phyloP scores from a whole-genome alignment of 2,329 filamentous ascomycete species.

The Gliomastix tumulicola region DNA sequence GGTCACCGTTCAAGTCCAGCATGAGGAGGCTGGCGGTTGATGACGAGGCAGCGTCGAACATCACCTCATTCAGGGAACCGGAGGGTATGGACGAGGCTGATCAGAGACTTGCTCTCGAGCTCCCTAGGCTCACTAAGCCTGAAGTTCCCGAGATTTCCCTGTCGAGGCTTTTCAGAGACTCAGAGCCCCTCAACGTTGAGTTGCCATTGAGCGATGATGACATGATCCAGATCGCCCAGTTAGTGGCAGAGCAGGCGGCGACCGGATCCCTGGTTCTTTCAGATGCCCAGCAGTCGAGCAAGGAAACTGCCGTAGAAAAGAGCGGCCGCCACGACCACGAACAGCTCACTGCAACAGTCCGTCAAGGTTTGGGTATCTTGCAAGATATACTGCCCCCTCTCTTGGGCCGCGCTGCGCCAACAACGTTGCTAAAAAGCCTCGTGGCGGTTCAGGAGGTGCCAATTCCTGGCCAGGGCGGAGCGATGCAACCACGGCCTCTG shows the following conservation, averaged over 20 bases:
- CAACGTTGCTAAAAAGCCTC: slow-evolving; percentile 39
- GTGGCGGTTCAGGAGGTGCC: slow-evolving; percentile 52
- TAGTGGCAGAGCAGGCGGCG: slow-evolving; percentile 64
- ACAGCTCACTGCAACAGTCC: slow-evolving; percentile 33
- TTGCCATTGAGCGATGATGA: slow-evolving; percentile 48
- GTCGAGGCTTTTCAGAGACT: slow-evolving; percentile 50
- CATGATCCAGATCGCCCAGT: slow-evolving; percentile 59
- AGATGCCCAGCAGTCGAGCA: slow-evolving; percentile 11
- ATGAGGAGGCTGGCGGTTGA: slow-evolving; percentile 32
- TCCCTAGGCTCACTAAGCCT: slow-evolving; percentile 39
- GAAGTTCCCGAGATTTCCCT: slow-evolving; percentile 43
- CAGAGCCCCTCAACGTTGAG: slow-evolving; percentile 43
- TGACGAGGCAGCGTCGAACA: slow-evolving; percentile 47
- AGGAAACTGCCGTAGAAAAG: slow-evolving; percentile 15
- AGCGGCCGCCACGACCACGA: slow-evolving; percentile 30
- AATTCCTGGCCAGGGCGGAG: slow-evolving; percentile 41
- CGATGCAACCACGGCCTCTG: slow-evolving; percentile 41
- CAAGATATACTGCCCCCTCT: slow-evolving; percentile 34
- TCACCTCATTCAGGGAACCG: slow-evolving; percentile 41
- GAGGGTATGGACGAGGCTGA: slow-evolving; percentile 39
- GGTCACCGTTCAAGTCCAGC: slow-evolving; percentile 42
- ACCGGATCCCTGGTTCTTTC: slow-evolving; percentile 37
- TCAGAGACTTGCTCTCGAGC: slow-evolving; percentile 38
- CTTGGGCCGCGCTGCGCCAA: too few relatives aligned
- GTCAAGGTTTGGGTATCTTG: slow-evolving; percentile 41